phyloP scores from a whole-genome alignment of 306 rosid species.

The Alnus glutinosa region DNA sequence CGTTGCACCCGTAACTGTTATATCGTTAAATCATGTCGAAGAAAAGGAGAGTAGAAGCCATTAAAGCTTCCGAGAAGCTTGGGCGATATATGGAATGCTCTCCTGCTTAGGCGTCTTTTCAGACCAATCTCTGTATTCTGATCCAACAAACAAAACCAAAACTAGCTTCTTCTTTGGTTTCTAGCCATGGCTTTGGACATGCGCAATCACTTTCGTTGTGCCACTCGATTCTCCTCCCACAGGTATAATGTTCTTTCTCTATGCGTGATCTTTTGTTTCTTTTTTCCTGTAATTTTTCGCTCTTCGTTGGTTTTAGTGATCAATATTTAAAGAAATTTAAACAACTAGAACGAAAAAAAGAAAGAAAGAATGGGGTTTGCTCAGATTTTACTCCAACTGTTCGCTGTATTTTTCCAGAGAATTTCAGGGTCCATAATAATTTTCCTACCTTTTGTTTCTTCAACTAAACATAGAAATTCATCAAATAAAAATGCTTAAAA shows the following conservation, averaged over 20 bases:
- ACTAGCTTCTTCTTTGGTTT: background rate
- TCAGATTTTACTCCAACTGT: background rate
- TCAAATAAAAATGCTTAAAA: background rate
- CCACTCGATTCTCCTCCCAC: background rate
- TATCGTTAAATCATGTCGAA: background rate
- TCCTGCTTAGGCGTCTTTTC: background rate
- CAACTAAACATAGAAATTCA: background rate
- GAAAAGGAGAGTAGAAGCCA: background rate
- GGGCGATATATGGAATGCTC: conserved; percentile 5
- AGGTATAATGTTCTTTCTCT: background rate
- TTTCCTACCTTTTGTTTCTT: background rate
- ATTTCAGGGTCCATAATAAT: background rate
- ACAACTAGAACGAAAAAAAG: background rate
- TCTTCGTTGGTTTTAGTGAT: background rate
- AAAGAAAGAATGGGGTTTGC: background rate
- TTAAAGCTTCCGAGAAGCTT: background rate
- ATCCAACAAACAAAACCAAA: background rate
- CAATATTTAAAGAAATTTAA: background rate
- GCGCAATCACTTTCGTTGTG: background rate
- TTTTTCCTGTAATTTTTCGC: no score
- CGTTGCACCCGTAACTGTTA: no score
- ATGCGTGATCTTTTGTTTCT: background rate
- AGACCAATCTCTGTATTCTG: background rate
- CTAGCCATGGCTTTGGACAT: background rate
- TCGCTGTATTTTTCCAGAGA: background rate